Base-by-base conservation (phyloP, 2,329 filamentous ascomycete genomes). In the Apiospora arundinis region DNA sequence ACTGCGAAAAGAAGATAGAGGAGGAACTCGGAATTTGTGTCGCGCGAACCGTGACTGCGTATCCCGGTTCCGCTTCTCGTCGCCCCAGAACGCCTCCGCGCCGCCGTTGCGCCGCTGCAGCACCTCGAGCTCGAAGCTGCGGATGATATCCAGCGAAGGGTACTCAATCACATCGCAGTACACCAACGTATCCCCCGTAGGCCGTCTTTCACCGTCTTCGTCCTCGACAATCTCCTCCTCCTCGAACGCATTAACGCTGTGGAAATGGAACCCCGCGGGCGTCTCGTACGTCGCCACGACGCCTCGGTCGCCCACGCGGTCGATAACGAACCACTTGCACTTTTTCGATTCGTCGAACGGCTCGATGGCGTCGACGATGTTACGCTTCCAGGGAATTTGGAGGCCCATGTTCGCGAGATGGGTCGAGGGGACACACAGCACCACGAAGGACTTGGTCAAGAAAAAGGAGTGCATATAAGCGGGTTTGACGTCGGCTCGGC, bases 391-490 rank as follows among this genome's bases (percentile, higher is more conserved):
- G 0, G 91, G 78, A 12, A 94, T 85, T 18, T 85, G 87, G 1
- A 91, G 72, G 0, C 93, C 93, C 12, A 81, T 83, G 75, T 82
- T 84, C 1, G 82, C 85, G 52, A 90, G 85, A 73, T 92, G 90
- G 0, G 91, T 86, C 21, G 89, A 90, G 76, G 92, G 95, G 0
- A 96, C 82, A 77, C 92, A 95, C 5, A 97, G 83, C 0, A 96
- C 82, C 1, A 95, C 89, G 76, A 92, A 92, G 75, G 91, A 89
- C 21, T 89, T 82, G 0, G 93, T 92, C 37, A 97, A 81, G 76
- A 94, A 94, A 76, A 95, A 87, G 11, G 93, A 95, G 82, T 97
- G 94, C n/a, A 97, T 89, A 76, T 96, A 97, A 0, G 93, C 91
- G 0, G 92, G 83, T 1, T 82, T 82, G 3, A 86, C 79, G 3